These are phyloP conservation scores for Pythium myriotylum DNA, from an alignment of 352 stramenopile species.

Conservation along the genomic window DNA sequence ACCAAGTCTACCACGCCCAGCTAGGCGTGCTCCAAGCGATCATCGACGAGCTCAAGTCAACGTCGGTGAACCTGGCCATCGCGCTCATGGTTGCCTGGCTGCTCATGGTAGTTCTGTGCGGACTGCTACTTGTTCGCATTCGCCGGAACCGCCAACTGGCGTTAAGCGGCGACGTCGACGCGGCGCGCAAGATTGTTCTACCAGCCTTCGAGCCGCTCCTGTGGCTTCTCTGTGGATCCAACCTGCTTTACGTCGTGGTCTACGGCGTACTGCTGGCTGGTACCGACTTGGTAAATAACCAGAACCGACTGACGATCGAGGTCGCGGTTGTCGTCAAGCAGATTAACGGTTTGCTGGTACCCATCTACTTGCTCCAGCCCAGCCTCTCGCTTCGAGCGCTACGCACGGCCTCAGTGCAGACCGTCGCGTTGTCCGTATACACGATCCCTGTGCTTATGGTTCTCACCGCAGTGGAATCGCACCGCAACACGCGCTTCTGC, in stretches of 20 bases:
- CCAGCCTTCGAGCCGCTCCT: conserved; percentile 71
- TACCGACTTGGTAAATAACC: conserved; percentile 30
- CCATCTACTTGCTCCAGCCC: conserved; percentile 60
- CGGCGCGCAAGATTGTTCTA: conserved; percentile 57
- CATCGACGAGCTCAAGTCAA: not conserved
- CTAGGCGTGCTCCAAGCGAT: not conserved
- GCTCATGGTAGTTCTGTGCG: conserved; percentile 11
- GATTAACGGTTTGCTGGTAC: conserved; percentile 47
- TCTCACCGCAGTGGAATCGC: conserved; percentile 13
- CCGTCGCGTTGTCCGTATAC: conserved; percentile 35
- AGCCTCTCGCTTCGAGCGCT: conserved; percentile 51
- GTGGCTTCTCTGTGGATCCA: conserved; percentile 26
- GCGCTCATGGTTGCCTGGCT: conserved; percentile 6
- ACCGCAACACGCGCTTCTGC: conserved; percentile 2
- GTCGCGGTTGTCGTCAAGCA: conserved; percentile 45
- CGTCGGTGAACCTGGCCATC: conserved; percentile 3
- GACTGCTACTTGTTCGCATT: conserved; percentile 49
- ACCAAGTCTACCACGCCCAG: not conserved
- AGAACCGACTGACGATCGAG: conserved; percentile 24
- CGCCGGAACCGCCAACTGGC: conserved; percentile 55
- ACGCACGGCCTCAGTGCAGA: conserved; percentile 33
- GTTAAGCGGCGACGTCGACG: conserved; percentile 42
- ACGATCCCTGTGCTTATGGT: conserved; percentile 30
- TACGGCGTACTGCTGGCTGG: conserved; percentile 37
- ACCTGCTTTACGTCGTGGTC: conserved; percentile 36